Conservation (phyloP, 345 rosid species). For the Aurinia saxatilis region DNA sequence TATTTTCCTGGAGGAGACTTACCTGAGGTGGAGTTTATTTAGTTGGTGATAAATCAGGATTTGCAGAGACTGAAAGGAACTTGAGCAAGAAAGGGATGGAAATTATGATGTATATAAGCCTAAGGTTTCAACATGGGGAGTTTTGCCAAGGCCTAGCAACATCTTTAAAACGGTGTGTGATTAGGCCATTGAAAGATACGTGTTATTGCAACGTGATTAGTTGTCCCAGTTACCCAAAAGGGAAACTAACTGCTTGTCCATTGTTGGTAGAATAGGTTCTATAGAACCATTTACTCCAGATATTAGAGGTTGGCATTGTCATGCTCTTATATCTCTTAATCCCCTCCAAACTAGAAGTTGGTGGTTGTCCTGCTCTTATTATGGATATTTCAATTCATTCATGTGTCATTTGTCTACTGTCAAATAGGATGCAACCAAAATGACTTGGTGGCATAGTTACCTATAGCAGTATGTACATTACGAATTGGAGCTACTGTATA, state of each 20-base stretch:
- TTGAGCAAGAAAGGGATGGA: conserved; percentile 34
- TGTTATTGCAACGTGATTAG: not conserved
- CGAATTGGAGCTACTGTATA: not conserved
- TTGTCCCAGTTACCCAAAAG: not conserved
- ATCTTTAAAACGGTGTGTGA: conserved; percentile 66
- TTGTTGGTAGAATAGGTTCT: not conserved
- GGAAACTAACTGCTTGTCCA: not conserved
- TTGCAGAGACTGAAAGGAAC: conserved; percentile 33
- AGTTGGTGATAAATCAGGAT: conserved; percentile 66
- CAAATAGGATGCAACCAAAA: no score
- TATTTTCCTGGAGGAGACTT: no score
- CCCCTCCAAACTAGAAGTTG: no score
- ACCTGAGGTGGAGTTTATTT: no score
- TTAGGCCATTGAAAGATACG: not conserved
- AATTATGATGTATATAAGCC: conserved; percentile 62
- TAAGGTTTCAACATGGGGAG: conserved; percentile 90
- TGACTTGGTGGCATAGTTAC: no score
- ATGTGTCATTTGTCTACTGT: no score
- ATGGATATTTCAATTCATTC: no score
- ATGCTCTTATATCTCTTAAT: no score
- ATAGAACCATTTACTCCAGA: not conserved
- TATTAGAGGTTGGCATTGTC: not conserved
- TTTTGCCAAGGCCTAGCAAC: conserved; percentile 79
- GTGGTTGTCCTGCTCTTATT: no score
- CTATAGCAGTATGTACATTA: not conserved